Evolutionary conservation across 2,329 filamentous ascomycete genomes (phyloP).

Genomic region (Metarhizium sp.): DNA sequence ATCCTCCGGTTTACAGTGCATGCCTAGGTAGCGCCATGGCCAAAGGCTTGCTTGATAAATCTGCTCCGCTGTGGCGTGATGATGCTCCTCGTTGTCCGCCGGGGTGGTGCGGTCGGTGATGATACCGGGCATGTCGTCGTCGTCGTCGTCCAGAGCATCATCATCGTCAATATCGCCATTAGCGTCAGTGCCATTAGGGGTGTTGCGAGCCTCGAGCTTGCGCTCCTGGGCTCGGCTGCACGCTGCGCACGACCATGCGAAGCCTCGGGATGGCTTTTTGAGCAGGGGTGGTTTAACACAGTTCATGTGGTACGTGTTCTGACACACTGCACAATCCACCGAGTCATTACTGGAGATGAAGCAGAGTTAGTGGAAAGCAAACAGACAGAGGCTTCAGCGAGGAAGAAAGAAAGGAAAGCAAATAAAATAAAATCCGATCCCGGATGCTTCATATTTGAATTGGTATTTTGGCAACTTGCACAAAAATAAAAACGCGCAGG

Average conservation of each 20-base stretch:
- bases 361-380: background rate
- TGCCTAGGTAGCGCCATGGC: conserved; percentile 92
- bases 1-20: conserved; percentile 92
- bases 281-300: conserved; percentile 86
- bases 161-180: conserved; percentile 58
- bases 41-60: conserved; percentile 88
- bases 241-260: conserved; percentile 94
- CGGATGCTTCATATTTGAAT: background rate
- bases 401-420: background rate
- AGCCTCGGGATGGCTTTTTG: conserved; percentile 94
- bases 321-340: conserved; percentile 92
- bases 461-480: background rate
- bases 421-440: background rate
- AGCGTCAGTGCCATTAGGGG: conserved; percentile 63
- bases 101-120: conserved; percentile 57
- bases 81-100: conserved; percentile 47
- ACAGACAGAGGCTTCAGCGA: background rate
- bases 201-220: conserved; percentile 82
- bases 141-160: conserved; percentile 58
- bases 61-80: conserved; percentile 68
- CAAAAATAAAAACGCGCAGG: no score
- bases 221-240: conserved; percentile 95
- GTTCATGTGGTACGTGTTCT: conserved; percentile 96
- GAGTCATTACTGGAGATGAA: conserved; percentile 63
- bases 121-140: conserved; percentile 50